Conservation (phyloP, 73 alveolate genomes). For the Paramecium tetraurelia region DNA sequence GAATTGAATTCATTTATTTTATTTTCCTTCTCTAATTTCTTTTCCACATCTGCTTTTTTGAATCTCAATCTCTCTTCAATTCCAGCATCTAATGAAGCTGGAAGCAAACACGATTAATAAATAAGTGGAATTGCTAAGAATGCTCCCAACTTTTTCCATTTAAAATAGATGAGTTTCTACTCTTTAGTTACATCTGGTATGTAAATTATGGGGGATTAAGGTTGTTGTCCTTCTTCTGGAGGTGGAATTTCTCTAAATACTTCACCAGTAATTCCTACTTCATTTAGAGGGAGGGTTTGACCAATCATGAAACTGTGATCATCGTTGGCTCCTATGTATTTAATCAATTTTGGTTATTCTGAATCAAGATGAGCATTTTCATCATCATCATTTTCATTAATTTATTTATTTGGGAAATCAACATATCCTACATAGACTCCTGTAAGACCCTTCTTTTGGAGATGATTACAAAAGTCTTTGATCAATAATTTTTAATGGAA, state of each 20-base stretch:
- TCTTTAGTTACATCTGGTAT: constrained; percentile 88
- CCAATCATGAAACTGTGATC: constrained; percentile 76
- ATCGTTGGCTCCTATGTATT: constrained; percentile 78
- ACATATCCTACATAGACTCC: constrained; percentile 92
- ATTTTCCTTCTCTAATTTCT: constrained; percentile 73
- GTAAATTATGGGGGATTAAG: constrained; percentile 69
- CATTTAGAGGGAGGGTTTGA: constrained; percentile 50
- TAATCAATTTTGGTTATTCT: constrained; percentile 74
- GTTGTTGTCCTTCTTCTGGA: constrained; percentile 42
- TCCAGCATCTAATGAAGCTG: constrained; percentile 83
- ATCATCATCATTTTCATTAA: constrained; percentile 81
- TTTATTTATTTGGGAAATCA: constrained; percentile 60
- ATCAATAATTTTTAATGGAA: constrained; percentile 68
- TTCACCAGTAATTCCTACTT: constrained; percentile 85
- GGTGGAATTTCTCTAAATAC: constrained; percentile 69
- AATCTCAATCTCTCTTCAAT: constrained; percentile 79
- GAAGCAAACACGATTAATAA: constrained; percentile 78
- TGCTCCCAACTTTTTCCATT: constrained; percentile 91
- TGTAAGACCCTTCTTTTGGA: constrained; percentile 79
- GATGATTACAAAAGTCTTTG: constrained; percentile 66
- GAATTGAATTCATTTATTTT: constrained; percentile 65
- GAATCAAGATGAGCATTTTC: constrained; percentile 91
- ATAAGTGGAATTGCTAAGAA: constrained; percentile 84
- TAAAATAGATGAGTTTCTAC: constrained; percentile 79
- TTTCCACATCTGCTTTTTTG: constrained; percentile 76